These are phyloP conservation scores for Pseudogymnoascus sp. DNA, from an alignment of 2,329 filamentous ascomycete genomes.

Conservation along the genomic window DNA sequence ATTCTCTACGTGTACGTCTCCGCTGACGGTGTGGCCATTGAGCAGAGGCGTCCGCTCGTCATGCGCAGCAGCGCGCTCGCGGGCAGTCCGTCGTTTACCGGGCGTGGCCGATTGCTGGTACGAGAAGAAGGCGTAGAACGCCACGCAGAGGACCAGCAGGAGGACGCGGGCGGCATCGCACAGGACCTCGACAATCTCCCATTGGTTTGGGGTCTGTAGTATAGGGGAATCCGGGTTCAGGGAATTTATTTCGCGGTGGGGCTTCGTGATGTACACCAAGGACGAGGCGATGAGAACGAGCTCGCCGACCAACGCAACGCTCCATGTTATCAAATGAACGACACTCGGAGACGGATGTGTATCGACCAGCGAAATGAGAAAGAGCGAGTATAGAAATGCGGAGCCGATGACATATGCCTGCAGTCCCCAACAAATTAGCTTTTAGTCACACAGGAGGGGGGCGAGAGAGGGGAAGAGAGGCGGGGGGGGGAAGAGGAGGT, in stretches of 20 bases:
- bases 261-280: slow-evolving; percentile 57
- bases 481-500: not conserved
- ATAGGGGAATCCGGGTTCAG: slow-evolving; percentile 31
- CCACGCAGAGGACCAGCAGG: slow-evolving; percentile 45
- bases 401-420: slow-evolving; percentile 81
- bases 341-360: slow-evolving; percentile 71
- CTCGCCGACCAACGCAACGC: slow-evolving; percentile 64
- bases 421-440: not conserved
- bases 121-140: slow-evolving; percentile 52
- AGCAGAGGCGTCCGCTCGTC: slow-evolving; percentile 60
- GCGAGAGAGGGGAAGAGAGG: too few relatives aligned
- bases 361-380: slow-evolving; percentile 81
- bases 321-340: slow-evolving; percentile 75
- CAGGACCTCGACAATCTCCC: slow-evolving; percentile 58
- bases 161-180: slow-evolving; percentile 63
- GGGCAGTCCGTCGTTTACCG: slow-evolving; percentile 35
- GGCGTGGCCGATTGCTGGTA: slow-evolving; percentile 21
- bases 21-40: slow-evolving; percentile 21
- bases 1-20: slow-evolving; percentile 16
- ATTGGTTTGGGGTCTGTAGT: slow-evolving; percentile 34
- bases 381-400: slow-evolving; percentile 78
- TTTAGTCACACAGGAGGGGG: too few relatives aligned
- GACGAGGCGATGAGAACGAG: slow-evolving; percentile 62
- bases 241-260: slow-evolving; percentile 51
- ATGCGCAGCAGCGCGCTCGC: slow-evolving; percentile 33